Conservation (phyloP, 2,329 filamentous ascomycete genomes). For the Arthroderma sp. region DNA sequence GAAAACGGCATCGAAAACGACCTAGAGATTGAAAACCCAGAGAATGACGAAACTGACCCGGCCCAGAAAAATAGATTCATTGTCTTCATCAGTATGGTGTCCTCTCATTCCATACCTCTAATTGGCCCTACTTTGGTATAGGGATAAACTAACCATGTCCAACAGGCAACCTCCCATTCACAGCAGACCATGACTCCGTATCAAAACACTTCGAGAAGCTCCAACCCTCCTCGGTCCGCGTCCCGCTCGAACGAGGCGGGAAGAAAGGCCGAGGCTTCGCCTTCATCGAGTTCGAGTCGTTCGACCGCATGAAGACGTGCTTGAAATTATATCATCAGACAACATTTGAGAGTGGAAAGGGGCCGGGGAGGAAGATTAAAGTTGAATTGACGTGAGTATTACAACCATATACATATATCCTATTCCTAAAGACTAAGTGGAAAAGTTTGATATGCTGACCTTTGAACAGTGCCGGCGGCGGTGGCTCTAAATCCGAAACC, state of each 20-base stretch:
- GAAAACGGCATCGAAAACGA: slow-evolving; percentile 9
- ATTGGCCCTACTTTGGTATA: slow-evolving; percentile 7
- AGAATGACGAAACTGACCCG: slow-evolving; percentile 11
- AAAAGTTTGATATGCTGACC: slow-evolving; percentile 3
- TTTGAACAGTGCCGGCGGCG: slow-evolving; percentile 54
- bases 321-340: slow-evolving; percentile 83
- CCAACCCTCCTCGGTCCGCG: slow-evolving; percentile 55
- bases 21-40: slow-evolving; percentile 11
- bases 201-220: slow-evolving; percentile 66
- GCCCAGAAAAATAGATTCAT: slow-evolving; percentile 49
- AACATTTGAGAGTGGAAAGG: slow-evolving; percentile 49
- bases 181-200: slow-evolving; percentile 57
- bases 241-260: slow-evolving; percentile 53
- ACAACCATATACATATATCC: background rate
- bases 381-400: slow-evolving; percentile 69
- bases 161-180: slow-evolving; percentile 75
- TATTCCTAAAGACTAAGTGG: background rate
- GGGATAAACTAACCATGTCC: slow-evolving; percentile 11
- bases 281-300: slow-evolving; percentile 79
- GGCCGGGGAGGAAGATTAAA: slow-evolving; percentile 62
- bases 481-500: slow-evolving; percentile 62
- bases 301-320: slow-evolving; percentile 84
- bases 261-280: slow-evolving; percentile 61
- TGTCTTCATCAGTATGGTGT: slow-evolving; percentile 54
- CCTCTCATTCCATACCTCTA: slow-evolving; percentile 7